Conservation (phyloP, 192 early-diverging fungal species). For the Cladochytrium replicatum region DNA sequence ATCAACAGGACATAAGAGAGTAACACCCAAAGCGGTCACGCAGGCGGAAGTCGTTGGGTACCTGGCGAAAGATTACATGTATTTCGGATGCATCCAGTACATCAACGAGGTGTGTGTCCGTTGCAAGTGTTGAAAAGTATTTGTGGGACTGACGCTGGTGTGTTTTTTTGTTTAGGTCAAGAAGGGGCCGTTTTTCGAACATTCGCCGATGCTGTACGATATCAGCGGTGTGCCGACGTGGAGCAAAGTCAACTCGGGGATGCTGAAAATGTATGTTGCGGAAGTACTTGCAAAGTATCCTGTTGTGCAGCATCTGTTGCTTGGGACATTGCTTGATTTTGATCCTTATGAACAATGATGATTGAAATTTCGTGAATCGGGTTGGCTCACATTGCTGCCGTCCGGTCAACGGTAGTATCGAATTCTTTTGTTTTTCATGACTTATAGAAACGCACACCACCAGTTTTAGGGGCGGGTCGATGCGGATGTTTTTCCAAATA, state of each 20-base stretch:
- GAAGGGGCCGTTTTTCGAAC: constrained; percentile 63
- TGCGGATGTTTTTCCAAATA: no score
- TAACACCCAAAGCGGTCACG: constrained; percentile 68
- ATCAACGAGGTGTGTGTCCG: constrained; percentile 43
- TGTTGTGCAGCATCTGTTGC: constrained; percentile 70
- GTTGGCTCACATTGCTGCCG: no score
- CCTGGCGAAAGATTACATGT: constrained; percentile 68
- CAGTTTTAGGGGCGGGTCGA: no score
- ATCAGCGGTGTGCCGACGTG: constrained; percentile 63
- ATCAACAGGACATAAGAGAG: constrained; percentile 53
- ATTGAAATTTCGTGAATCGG: no score
- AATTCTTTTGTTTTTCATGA: no score
- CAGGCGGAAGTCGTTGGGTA: constrained; percentile 46
- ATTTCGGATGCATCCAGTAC: constrained; percentile 72
- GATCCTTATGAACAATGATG: no score
- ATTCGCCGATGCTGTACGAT: constrained; percentile 68
- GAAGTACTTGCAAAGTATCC: constrained; percentile 68
- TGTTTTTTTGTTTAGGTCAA: constrained; percentile 41
- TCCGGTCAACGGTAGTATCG: no score
- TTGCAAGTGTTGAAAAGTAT: not conserved
- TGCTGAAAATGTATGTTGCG: constrained; percentile 66
- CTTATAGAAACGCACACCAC: no score
- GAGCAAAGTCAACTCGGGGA: constrained; percentile 62
- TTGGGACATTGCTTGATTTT: constrained; percentile 56
- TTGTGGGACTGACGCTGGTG: no score